A percentile compares a stretch with the other conserved stretches of the same genome.
Conservation (phyloP, 2,329 filamentous ascomycete species). For the Zymoseptoria brevis region DNA sequence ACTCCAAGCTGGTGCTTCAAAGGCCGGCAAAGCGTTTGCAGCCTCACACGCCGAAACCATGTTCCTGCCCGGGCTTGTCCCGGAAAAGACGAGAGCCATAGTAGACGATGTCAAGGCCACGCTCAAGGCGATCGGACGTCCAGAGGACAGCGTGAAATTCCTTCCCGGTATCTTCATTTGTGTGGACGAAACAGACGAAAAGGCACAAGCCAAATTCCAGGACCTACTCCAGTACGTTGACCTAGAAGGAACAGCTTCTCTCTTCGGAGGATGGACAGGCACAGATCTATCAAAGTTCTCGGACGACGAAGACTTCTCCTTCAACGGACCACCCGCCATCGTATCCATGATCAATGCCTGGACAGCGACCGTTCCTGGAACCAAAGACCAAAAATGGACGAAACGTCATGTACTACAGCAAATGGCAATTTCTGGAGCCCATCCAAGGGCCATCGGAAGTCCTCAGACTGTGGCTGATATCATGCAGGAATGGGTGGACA, state of each 20-base stretch:
- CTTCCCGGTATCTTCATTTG: slow-evolving; percentile 39
- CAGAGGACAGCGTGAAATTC: slow-evolving; percentile 37
- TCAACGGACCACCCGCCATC: slow-evolving; percentile 33
- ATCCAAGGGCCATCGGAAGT: slow-evolving; percentile 32
- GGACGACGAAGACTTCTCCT: slow-evolving; percentile 41
- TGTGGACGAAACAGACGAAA: slow-evolving; percentile 39
- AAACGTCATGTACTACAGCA: slow-evolving; percentile 38
- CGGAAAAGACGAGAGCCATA: slow-evolving; percentile 34
- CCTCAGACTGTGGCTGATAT: slow-evolving; percentile 40
- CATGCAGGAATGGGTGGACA: slow-evolving; percentile 38
- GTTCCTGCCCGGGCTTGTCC: slow-evolving; percentile 39
- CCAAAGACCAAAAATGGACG: slow-evolving; percentile 37
- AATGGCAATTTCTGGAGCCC: slow-evolving; percentile 37
- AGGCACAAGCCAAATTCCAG: slow-evolving; percentile 37
- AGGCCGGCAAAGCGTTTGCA: slow-evolving; percentile 40
- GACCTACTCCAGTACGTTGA: slow-evolving; percentile 38
- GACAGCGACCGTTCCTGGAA: slow-evolving; percentile 37
- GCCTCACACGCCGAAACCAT: slow-evolving; percentile 40
- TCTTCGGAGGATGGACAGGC: slow-evolving; percentile 43
- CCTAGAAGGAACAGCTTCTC: slow-evolving; percentile 36
- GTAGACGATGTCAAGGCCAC: slow-evolving; percentile 37
- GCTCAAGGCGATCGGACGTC: slow-evolving; percentile 33
- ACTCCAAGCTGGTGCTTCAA: slow-evolving; percentile 43
- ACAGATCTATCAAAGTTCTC: slow-evolving; percentile 37
- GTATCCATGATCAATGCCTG: slow-evolving; percentile 39